Evolutionary conservation across 306 rosid species (phyloP).

Genomic region (Casuarina equisetifolia): DNA sequence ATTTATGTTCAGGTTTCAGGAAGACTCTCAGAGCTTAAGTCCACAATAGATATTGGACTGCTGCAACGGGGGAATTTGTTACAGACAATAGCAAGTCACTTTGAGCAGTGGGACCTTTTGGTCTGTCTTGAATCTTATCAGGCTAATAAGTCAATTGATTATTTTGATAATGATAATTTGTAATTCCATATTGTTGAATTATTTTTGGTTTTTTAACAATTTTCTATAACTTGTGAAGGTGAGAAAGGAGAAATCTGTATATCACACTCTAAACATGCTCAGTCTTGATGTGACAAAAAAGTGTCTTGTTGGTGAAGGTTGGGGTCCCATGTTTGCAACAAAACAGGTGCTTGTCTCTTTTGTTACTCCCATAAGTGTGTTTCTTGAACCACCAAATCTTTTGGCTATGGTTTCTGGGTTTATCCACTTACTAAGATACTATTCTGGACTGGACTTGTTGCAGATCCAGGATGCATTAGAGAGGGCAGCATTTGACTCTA

Average conservation of each 20-base stretch:
- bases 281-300: slow-evolving; percentile 95
- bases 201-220: slow-evolving; percentile 31
- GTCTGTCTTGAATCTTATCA: slow-evolving; percentile 40
- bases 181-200: slow-evolving; percentile 18
- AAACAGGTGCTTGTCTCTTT: slow-evolving; percentile 58
- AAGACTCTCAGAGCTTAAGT: slow-evolving; percentile 73
- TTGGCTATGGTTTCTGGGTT: background rate
- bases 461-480: slow-evolving; percentile 64
- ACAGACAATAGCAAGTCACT: slow-evolving; percentile 65
- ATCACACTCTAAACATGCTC: slow-evolving; percentile 92
- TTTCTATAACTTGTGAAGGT: slow-evolving; percentile 57
- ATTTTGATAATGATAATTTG: slow-evolving; percentile 1
- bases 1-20: slow-evolving; percentile 64
- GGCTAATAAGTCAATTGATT: slow-evolving; percentile 12
- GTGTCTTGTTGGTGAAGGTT: slow-evolving; percentile 95
- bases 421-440: background rate
- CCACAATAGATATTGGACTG: slow-evolving; percentile 79
- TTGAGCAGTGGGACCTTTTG: slow-evolving; percentile 80
- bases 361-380: slow-evolving; percentile 9
- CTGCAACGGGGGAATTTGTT: slow-evolving; percentile 69
- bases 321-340: slow-evolving; percentile 90
- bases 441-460: slow-evolving; percentile 7
- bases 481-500: slow-evolving; percentile 52
- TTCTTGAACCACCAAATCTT: slow-evolving; percentile 17
- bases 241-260: slow-evolving; percentile 87